A percentile compares a stretch with the other conserved stretches of the same genome.
phyloP scores from a whole-genome alignment of 1,139 yeast species.

The Pichia sp. region DNA sequence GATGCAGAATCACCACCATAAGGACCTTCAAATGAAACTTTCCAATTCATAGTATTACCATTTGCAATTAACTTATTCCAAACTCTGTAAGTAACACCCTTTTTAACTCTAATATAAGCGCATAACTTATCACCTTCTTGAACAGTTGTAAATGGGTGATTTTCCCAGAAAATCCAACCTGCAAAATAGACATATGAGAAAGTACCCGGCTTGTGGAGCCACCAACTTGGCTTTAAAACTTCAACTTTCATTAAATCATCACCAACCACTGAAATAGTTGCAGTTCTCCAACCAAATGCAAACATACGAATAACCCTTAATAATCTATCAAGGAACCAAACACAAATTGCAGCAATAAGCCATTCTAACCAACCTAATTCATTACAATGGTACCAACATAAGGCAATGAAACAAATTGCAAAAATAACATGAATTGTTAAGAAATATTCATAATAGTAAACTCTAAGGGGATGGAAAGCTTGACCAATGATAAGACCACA shows the following conservation, averaged over 20 bases:
- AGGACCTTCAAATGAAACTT: constrained; percentile 14
- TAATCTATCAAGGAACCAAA: constrained; percentile 35
- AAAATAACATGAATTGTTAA: constrained; percentile 33
- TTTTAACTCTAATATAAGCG: constrained; percentile 34
- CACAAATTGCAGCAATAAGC: constrained; percentile 36
- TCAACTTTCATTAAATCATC: constrained; percentile 38
- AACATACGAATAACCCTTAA: constrained; percentile 31
- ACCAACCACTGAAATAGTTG: constrained; percentile 15
- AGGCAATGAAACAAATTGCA: constrained; percentile 32
- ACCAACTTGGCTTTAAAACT: constrained; percentile 39
- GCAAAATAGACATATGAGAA: constrained; percentile 36
- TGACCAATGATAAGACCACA: constrained; percentile 40
- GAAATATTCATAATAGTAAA: constrained; percentile 38
- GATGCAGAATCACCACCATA: constrained; percentile 21
- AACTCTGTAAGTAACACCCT: constrained; percentile 22
- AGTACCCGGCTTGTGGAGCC: constrained; percentile 33
- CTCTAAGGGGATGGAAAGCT: constrained; percentile 41
- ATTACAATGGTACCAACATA: constrained; percentile 37
- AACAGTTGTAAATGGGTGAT: constrained; percentile 35
- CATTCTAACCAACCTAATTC: constrained; percentile 40
- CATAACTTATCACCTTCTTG: constrained; percentile 15
- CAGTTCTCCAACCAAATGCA: constrained; percentile 34
- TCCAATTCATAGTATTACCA: constrained; percentile 15
- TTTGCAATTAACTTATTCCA: constrained; percentile 19
- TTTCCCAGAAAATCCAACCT: constrained; percentile 28